Percentiles rank a stretch among this genome's conserved stretches.
phyloP scores from a whole-genome alignment of 2,329 filamentous ascomycete genomes.

The Calonectria montana region DNA sequence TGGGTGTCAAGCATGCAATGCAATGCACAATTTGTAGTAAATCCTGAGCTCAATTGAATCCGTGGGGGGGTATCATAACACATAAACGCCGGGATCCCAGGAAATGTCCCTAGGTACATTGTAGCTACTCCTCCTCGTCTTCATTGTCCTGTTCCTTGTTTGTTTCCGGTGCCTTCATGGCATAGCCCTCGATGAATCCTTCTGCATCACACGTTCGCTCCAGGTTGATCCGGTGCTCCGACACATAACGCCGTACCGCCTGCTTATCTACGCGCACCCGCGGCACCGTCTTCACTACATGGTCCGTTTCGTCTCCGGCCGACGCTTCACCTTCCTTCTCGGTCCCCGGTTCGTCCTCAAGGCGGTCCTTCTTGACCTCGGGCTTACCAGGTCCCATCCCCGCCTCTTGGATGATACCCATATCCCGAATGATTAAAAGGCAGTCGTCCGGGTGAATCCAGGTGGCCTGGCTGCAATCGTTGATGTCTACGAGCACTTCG shows the following conservation, averaged over 20 bases:
- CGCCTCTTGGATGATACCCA: constrained; percentile 76
- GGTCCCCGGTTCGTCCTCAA: constrained; percentile 30
- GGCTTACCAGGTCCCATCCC: constrained; percentile 58
- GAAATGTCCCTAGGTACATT: neutral
- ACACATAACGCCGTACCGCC: constrained; percentile 74
- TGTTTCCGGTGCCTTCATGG: constrained; percentile 55
- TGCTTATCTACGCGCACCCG: constrained; percentile 65
- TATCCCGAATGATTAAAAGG: constrained; percentile 79
- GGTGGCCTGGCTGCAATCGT: constrained; percentile 79
- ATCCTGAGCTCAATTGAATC: constrained; percentile 25
- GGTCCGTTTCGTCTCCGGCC: constrained; percentile 43
- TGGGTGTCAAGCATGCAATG: neutral
- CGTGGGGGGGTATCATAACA: constrained; percentile 15
- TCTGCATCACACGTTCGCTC: constrained; percentile 76
- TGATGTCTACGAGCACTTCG: constrained; percentile 70
- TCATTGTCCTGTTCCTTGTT: constrained; percentile 47
- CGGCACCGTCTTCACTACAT: constrained; percentile 49
- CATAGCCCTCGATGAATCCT: constrained; percentile 79
- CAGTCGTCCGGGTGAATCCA: constrained; percentile 91
- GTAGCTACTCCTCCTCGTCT: constrained; percentile 19
- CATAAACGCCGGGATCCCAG: constrained; percentile 1
- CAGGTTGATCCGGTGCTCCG: constrained; percentile 70
- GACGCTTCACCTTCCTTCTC: constrained; percentile 32
- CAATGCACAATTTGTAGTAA: neutral
- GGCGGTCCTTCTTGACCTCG: constrained; percentile 19